phyloP scores from a whole-genome alignment of 306 rosid genomes.

The Alnus rubra region DNA sequence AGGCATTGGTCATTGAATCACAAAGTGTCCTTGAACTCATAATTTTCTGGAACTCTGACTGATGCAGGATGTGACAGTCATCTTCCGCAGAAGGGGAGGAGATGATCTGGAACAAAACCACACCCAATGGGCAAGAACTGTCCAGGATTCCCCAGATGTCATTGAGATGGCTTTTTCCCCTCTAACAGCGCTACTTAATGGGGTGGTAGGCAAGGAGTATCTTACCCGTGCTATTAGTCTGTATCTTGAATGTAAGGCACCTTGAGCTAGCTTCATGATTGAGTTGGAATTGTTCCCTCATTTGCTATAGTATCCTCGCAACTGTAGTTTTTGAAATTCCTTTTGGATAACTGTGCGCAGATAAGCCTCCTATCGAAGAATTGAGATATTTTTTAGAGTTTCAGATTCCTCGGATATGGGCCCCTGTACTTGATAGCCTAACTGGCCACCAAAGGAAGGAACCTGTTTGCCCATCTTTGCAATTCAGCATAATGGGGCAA shows the following conservation, averaged over 20 bases:
- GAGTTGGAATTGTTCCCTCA: neutral
- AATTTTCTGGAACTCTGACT: constrained; percentile 30
- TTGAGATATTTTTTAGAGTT: constrained; percentile 90
- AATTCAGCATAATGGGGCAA: constrained; percentile 96
- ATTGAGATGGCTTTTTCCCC: constrained; percentile 75
- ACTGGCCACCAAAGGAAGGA: constrained; percentile 89
- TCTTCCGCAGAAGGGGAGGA: constrained; percentile 92
- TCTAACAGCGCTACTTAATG: constrained; percentile 66
- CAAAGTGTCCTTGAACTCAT: constrained; percentile 22
- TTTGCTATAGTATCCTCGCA: constrained; percentile 16
- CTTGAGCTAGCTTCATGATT: constrained; percentile 23
- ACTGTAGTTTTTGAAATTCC: constrained; percentile 1
- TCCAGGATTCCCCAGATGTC: constrained; percentile 67
- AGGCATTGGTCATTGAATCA: constrained; percentile 8
- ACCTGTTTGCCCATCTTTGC: constrained; percentile 94
- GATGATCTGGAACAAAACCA: constrained; percentile 85
- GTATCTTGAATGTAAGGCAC: constrained; percentile 80
- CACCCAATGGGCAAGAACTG: constrained; percentile 60
- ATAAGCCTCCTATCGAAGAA: constrained; percentile 94
- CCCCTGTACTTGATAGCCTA: constrained; percentile 64
- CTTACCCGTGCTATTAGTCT: constrained; percentile 70
- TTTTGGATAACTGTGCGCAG: constrained; percentile 41
- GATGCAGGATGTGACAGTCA: constrained; percentile 72
- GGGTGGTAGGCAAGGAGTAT: constrained; percentile 58
- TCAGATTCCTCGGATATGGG: constrained; percentile 85